Evolutionary conservation across 1,139 yeast genomes (phyloP).

Genomic region (Kodamaea derodonti): DNA sequence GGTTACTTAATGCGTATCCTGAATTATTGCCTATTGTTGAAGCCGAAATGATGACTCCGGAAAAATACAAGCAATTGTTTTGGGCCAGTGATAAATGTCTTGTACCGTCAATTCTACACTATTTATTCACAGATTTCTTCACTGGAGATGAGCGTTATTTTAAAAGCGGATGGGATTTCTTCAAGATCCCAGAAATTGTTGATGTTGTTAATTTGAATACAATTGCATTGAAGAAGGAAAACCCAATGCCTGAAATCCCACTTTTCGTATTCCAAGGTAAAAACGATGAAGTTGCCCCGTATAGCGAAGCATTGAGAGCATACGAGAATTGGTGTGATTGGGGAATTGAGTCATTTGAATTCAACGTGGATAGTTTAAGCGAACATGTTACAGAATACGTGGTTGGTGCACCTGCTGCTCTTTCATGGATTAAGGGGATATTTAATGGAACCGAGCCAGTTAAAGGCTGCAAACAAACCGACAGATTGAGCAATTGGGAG

Average conservation of each 20-base stretch:
- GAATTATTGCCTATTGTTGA: conserved; percentile 5
- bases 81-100: conserved; percentile 6
- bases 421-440: conserved; percentile 14
- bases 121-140: conserved; percentile 13
- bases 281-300: conserved; percentile 29
- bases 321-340: conserved; percentile 30
- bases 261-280: conserved; percentile 32
- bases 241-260: conserved; percentile 27
- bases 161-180: conserved; percentile 15
- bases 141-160: conserved; percentile 15
- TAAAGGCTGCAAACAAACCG: conserved; percentile 23
- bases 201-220: conserved; percentile 14
- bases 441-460: conserved; percentile 21
- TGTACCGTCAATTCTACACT: conserved; percentile 6
- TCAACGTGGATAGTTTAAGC: conserved; percentile 6
- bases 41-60: conserved; percentile 1
- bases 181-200: conserved; percentile 12
- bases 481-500: conserved; percentile 19
- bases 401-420: conserved; percentile 16
- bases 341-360: conserved; percentile 14
- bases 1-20: conserved; percentile 27
- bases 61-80: conserved; percentile 1
- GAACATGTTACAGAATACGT: conserved; percentile 12
- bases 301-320: conserved; percentile 18
- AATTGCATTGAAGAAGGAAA: conserved; percentile 21